Evolutionary conservation across 257 asterid genomes (phyloP).

Genomic region (Solanum clarkiae): DNA sequence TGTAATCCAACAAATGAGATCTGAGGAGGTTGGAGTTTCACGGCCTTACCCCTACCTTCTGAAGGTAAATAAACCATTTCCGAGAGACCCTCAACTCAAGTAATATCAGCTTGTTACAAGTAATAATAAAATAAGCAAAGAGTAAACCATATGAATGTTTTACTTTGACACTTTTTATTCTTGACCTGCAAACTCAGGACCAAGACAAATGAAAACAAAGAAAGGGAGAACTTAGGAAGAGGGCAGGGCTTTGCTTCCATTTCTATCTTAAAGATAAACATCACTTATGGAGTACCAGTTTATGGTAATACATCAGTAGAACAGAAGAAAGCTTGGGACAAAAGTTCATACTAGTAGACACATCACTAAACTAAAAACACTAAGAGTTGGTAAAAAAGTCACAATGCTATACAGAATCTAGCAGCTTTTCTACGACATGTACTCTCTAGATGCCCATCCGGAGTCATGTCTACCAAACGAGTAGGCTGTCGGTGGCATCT

Average conservation of each 20-base stretch:
- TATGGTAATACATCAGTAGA: not conserved
- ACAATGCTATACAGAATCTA: not conserved
- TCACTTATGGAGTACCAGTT: not conserved
- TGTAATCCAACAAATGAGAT: not conserved
- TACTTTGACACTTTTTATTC: not conserved
- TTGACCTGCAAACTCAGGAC: not conserved
- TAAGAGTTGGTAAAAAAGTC: not conserved
- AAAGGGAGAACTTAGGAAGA: not conserved
- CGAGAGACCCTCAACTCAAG: not conserved
- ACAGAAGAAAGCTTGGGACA: not conserved
- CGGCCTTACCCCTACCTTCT: not conserved
- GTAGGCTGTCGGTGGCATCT: constrained; percentile 42
- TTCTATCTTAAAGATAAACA: not conserved
- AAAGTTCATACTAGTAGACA: not conserved
- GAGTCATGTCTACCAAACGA: constrained; percentile 51
- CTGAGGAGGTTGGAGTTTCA: too few species aligned
- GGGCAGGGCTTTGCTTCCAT: not conserved
- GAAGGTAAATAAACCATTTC: not conserved
- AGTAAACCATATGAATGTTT: not conserved
- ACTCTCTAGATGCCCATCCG: constrained; percentile 58
- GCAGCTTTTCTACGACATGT: constrained; percentile 21
- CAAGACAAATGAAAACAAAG: not conserved
- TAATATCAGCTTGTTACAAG: not conserved
- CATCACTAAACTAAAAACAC: not conserved
- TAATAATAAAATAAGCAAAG: not conserved